These are phyloP conservation scores for Colletotrichum sp. DNA, from an alignment of 2,329 filamentous ascomycete species.

Conservation along the genomic window DNA sequence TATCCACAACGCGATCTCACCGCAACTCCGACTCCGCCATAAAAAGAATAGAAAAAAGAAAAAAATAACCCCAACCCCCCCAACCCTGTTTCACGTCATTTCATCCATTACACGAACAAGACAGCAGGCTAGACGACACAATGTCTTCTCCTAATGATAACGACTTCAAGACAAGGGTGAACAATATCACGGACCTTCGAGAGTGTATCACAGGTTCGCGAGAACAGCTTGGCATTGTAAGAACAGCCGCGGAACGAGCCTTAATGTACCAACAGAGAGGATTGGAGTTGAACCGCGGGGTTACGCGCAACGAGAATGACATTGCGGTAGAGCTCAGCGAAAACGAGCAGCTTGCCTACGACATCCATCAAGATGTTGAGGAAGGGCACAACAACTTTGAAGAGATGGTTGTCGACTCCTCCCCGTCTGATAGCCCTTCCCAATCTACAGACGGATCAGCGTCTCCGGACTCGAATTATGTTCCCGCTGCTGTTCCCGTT, in stretches of 20 bases:
- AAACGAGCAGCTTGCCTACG: not conserved
- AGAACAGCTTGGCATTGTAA: not conserved
- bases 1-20: fast-evolving
- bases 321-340: not conserved
- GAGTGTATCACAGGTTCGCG: not conserved
- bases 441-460: not conserved
- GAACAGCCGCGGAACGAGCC: not conserved
- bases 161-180: not conserved
- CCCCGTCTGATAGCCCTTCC: not conserved
- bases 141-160: not conserved
- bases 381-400: not conserved
- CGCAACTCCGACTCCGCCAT: too few relatives aligned
- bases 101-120: not conserved
- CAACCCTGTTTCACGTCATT: not conserved
- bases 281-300: not conserved
- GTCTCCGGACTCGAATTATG: not conserved
- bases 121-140: not conserved
- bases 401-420: not conserved
- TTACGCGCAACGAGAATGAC: not conserved
- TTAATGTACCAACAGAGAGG: not conserved
- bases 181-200: not conserved
- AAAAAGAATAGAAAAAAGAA: too few relatives aligned
- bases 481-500: not conserved
- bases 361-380: not conserved
- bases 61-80: too few relatives aligned